Percentiles rank a stretch among this genome's conserved stretches.
phyloP scores from a whole-genome alignment of 2,329 filamentous ascomycete species.

The Fonsecaea multimorphosa region DNA sequence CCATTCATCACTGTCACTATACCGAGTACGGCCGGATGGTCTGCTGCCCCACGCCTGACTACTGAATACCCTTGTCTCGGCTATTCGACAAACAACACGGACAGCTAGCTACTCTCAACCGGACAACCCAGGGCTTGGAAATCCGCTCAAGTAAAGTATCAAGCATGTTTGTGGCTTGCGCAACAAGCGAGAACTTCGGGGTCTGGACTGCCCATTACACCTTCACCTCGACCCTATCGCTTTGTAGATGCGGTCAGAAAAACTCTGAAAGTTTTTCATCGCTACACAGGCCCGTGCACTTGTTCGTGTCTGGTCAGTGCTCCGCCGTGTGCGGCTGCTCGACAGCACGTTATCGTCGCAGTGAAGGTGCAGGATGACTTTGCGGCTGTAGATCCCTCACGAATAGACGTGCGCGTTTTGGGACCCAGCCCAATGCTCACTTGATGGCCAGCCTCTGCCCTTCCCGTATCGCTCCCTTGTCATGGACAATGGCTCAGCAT shows the following conservation, averaged over 20 bases:
- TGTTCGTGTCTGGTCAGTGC: not conserved
- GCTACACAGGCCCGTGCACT: not conserved
- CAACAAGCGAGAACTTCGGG: slow-evolving; percentile 29
- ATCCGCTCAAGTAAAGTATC: not conserved
- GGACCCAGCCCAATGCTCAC: not conserved
- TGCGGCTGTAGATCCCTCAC: not conserved
- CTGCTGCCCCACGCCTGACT: not conserved
- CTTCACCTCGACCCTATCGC: not conserved
- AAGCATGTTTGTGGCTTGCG: slow-evolving; percentile 28
- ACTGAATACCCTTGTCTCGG: slow-evolving; percentile 1
- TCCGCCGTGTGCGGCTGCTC: not conserved
- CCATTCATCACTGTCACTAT: not conserved
- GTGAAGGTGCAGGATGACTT: not conserved
- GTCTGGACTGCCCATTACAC: slow-evolving; percentile 26
- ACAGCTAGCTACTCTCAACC: not conserved
- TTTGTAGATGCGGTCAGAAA: slow-evolving; percentile 6
- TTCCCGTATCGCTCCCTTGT: not conserved
- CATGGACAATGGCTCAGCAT: not conserved
- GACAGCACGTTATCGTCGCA: not conserved
- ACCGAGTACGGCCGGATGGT: not conserved
- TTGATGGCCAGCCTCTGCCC: not conserved
- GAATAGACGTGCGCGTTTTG: not conserved
- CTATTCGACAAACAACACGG: not conserved
- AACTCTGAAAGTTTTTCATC: not conserved
- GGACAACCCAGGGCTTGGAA: not conserved